phyloP scores from a whole-genome alignment of 2,329 filamentous ascomycete genomes.

The Penicillium sp. region DNA sequence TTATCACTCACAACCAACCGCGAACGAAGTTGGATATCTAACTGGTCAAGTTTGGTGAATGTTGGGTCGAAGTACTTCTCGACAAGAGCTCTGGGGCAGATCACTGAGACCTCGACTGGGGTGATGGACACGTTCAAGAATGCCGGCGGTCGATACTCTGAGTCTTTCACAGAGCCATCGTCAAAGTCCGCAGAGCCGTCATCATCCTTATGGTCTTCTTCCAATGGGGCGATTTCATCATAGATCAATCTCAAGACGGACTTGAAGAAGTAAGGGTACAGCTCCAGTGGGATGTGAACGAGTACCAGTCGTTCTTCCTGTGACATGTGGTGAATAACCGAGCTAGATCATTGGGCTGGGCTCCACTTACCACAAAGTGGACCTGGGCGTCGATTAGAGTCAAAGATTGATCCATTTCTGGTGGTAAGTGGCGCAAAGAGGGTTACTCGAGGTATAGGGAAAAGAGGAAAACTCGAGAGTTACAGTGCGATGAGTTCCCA shows the following conservation, averaged over 20 bases:
- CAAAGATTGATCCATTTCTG: conserved; percentile 23
- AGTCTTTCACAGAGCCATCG: conserved; percentile 19
- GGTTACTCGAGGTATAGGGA: background rate
- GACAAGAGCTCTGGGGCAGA: conserved; percentile 77
- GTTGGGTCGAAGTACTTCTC: conserved; percentile 73
- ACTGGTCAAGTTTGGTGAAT: conserved; percentile 61
- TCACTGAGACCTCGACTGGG: conserved; percentile 87
- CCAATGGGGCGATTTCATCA: conserved; percentile 52
- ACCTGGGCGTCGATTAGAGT: conserved; percentile 26
- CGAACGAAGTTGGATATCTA: conserved; percentile 39
- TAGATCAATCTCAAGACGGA: conserved; percentile 84
- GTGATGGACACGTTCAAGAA: conserved; percentile 95
- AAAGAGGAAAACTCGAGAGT: background rate
- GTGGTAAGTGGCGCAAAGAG: background rate
- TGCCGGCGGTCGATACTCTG: conserved; percentile 61
- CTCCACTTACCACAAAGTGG: conserved; percentile 21
- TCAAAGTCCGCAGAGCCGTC: conserved; percentile 34
- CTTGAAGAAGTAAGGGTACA: conserved; percentile 77
- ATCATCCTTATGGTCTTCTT: conserved; percentile 44
- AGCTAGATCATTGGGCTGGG: background rate
- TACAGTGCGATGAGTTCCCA: background rate
- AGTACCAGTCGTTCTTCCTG: conserved; percentile 85
- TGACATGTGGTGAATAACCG: background rate
- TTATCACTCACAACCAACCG: conserved; percentile 75
- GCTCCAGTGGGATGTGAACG: conserved; percentile 81